Evolutionary conservation across 2,329 filamentous ascomycete genomes (phyloP).

Genomic region (Colletotrichum sp.): DNA sequence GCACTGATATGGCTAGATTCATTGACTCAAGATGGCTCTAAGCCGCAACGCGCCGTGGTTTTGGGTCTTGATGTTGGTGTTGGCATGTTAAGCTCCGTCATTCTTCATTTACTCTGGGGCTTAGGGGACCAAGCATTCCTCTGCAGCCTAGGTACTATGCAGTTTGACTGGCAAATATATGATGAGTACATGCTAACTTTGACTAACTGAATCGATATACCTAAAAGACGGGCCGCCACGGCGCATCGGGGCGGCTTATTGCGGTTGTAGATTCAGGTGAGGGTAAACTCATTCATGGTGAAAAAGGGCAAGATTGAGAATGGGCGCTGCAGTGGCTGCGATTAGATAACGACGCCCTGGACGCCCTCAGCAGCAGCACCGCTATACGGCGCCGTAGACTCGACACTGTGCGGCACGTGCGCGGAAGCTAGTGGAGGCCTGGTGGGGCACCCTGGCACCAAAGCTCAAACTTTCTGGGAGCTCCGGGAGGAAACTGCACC

Average conservation of each 20-base stretch:
- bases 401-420: constrained; percentile 9
- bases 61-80: neutral
- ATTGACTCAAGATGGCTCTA: neutral
- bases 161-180: neutral
- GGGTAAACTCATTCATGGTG: neutral
- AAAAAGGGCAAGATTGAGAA: neutral
- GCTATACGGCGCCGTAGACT: neutral
- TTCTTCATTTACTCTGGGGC: neutral
- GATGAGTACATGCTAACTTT: neutral
- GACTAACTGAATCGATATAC: neutral
- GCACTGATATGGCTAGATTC: neutral
- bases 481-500: neutral
- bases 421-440: neutral
- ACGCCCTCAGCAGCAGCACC: neutral
- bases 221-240: neutral
- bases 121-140: neutral
- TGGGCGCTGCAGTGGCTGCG: neutral
- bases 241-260: neutral
- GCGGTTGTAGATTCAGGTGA: neutral
- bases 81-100: neutral
- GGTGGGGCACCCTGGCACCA: neutral
- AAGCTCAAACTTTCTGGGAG: constrained; percentile 9
- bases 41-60: neutral
- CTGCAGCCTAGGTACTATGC: neutral
- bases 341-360: neutral